These are phyloP conservation scores for Excoecaria cochinchinensis DNA, from an alignment of 345 rosid species.

Conservation along the genomic window DNA sequence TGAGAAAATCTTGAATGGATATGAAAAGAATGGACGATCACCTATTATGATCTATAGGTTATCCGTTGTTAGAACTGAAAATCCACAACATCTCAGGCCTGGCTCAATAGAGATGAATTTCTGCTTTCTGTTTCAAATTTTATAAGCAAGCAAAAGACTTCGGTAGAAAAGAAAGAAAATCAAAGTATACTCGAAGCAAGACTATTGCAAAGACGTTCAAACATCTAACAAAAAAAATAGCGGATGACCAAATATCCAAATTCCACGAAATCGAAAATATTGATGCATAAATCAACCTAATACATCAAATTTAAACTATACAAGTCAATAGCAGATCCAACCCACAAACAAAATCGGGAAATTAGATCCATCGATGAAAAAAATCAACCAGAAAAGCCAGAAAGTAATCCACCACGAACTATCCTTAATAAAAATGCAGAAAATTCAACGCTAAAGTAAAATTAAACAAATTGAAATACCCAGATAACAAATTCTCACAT, in stretches of 20 bases:
- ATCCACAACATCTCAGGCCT: neutral
- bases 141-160: neutral
- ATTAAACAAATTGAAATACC: conserved; percentile 1
- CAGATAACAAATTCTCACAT: neutral
- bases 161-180: neutral
- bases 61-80: neutral
- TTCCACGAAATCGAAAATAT: neutral
- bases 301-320: neutral
- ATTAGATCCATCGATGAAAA: neutral
- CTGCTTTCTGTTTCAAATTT: neutral
- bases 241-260: neutral
- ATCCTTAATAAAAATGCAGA: neutral
- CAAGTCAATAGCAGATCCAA: neutral
- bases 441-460: neutral
- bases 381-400: neutral
- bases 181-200: neutral
- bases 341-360: neutral
- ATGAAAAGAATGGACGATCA: neutral
- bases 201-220: neutral
- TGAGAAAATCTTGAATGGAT: neutral
- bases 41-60: neutral
- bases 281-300: neutral
- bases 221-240: neutral
- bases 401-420: neutral
- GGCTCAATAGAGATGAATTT: neutral